Evolutionary conservation across 2,329 filamentous ascomycete genomes (phyloP).

Genomic region (Juglanconis juglandina): DNA sequence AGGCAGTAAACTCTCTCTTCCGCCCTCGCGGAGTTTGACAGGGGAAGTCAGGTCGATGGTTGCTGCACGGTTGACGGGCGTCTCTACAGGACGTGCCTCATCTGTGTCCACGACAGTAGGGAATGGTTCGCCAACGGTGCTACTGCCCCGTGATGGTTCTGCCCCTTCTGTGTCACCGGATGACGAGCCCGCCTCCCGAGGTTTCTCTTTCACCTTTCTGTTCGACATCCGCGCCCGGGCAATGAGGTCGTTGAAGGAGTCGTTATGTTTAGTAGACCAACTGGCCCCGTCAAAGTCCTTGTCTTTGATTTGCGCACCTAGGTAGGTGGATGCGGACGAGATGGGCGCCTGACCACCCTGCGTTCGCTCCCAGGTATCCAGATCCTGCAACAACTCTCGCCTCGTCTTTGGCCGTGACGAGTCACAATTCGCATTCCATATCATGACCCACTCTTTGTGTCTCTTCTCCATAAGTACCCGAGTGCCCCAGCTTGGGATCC

Average conservation of each 20-base stretch:
- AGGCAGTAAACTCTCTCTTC: neutral
- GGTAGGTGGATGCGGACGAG: constrained; percentile 33
- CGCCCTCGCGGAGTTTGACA: neutral
- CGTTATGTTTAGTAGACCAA: constrained; percentile 71
- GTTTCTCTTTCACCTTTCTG: constrained; percentile 24
- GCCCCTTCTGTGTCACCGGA: neutral
- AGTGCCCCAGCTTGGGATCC: constrained; percentile 68
- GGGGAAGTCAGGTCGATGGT: neutral
- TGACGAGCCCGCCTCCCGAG: neutral
- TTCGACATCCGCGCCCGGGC: constrained; percentile 61
- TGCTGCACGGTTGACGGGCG: neutral
- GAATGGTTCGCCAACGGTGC: neutral
- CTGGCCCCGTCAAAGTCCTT: constrained; percentile 83
- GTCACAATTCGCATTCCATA: constrained; percentile 98
- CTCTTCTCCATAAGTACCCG: constrained; percentile 70
- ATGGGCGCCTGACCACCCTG: constrained; percentile 60
- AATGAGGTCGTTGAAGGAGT: constrained; percentile 76
- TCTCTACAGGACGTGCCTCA: neutral
- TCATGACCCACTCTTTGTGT: constrained; percentile 88
- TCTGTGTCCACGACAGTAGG: neutral
- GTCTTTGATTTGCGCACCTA: constrained; percentile 62
- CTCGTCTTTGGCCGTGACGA: constrained; percentile 69
- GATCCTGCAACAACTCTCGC: constrained; percentile 68
- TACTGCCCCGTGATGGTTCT: neutral
- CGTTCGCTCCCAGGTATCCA: constrained; percentile 83